Conservation (phyloP, 2,329 filamentous ascomycete species). For the Huntiella decipiens region DNA sequence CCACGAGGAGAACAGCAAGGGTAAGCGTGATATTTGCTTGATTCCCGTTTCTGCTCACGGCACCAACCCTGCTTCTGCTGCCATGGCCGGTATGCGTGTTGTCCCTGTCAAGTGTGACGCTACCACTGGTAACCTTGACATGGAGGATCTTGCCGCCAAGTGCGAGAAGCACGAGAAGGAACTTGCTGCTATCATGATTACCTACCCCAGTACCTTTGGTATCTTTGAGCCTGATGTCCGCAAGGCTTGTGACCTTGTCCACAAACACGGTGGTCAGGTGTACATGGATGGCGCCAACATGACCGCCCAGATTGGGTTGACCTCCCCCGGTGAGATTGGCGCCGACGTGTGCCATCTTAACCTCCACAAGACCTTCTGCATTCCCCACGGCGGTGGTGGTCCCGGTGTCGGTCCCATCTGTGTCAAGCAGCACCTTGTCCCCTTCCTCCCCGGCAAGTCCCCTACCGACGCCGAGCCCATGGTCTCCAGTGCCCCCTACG, state of each 20-base stretch:
- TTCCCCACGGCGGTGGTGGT: constrained; percentile 85
- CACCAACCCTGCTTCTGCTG: constrained; percentile 85
- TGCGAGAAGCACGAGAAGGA: constrained; percentile 74
- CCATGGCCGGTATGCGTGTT: constrained; percentile 91
- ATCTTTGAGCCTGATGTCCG: constrained; percentile 86
- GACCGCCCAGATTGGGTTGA: constrained; percentile 93
- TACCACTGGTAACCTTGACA: constrained; percentile 73
- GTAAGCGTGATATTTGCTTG: constrained; percentile 74
- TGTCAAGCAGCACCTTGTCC: constrained; percentile 62
- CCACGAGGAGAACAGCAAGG: constrained; percentile 46
- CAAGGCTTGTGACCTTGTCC: constrained; percentile 68
- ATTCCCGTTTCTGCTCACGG: constrained; percentile 92
- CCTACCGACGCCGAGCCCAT: constrained; percentile 27
- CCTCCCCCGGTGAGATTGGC: constrained; percentile 84
- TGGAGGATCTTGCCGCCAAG: constrained; percentile 70
- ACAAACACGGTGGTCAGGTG: constrained; percentile 75
- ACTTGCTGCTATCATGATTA: constrained; percentile 88
- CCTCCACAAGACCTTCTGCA: constrained; percentile 97
- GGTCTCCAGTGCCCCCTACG: constrained; percentile 67
- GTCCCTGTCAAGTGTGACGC: constrained; percentile 81
- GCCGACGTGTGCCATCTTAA: constrained; percentile 95
- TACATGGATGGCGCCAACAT: constrained; percentile 99
- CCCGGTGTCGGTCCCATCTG: constrained; percentile 89
- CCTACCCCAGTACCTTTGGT: constrained; percentile 86
- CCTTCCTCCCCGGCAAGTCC: constrained; percentile 46